phyloP scores from a whole-genome alignment of 129 eudicot genomes.

The Artemisia tridentata region DNA sequence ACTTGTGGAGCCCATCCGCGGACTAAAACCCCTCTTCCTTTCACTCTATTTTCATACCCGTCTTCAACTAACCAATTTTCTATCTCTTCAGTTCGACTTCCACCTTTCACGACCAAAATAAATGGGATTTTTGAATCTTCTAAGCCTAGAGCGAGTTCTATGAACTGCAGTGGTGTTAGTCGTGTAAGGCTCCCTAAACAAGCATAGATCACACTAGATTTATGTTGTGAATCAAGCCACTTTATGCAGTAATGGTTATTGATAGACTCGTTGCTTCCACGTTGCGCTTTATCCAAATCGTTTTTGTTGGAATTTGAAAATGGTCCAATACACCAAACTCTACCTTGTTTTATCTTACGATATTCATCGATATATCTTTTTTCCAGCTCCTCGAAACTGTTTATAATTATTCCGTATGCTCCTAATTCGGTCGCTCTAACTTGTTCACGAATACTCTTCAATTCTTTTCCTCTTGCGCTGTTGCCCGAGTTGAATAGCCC shows the following conservation, averaged over 20 bases:
- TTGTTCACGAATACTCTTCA: conserved; percentile 19
- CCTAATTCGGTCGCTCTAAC: conserved; percentile 25
- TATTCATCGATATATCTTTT: conserved; percentile 35
- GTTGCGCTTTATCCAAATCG: conserved; percentile 42
- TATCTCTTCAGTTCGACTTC: conserved; percentile 24
- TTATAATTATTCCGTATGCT: conserved; percentile 46
- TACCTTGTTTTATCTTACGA: conserved; percentile 26
- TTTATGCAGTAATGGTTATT: conserved; percentile 12
- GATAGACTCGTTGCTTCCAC: conserved; percentile 35
- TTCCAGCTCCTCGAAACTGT: conserved; percentile 55
- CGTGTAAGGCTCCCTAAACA: conserved; percentile 51
- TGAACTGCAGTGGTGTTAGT: conserved; percentile 27
- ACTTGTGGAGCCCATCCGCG: conserved; percentile 50
- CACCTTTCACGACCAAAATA: conserved; percentile 33
- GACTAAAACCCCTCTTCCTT: conserved; percentile 36
- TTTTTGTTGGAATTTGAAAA: conserved; percentile 41
- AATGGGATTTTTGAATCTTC: conserved; percentile 23
- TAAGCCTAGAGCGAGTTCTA: conserved; percentile 40
- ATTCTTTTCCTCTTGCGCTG: neutral
- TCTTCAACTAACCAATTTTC: conserved; percentile 30
- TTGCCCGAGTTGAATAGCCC: conserved; percentile 30
- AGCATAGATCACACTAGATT: conserved; percentile 37
- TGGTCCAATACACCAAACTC: conserved; percentile 59
- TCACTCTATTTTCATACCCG: conserved; percentile 29
- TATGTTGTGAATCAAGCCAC: conserved; percentile 43